Conservation (phyloP, 1,284 basidiomycete genomes). For the Cryptococcus deneoformans region DNA sequence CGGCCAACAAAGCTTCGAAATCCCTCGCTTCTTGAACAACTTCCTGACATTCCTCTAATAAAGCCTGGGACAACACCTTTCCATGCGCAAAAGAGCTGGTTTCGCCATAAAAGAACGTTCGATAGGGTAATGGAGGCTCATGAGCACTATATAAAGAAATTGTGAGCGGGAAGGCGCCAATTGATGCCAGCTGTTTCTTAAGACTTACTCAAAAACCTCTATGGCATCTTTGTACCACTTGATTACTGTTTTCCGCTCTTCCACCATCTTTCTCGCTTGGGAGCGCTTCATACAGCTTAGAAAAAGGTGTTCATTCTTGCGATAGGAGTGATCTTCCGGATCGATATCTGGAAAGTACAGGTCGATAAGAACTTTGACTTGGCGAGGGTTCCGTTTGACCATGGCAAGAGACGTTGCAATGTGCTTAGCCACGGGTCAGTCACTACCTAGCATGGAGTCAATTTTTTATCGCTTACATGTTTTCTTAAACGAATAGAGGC, state of each 20-base stretch:
- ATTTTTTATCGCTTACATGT: conserved; percentile 11
- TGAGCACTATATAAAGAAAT: neutral
- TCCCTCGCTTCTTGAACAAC: neutral
- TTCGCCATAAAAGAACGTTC: neutral
- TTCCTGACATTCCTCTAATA: neutral
- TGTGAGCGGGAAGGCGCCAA: neutral
- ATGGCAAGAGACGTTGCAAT: conserved; percentile 10
- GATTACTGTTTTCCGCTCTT: conserved; percentile 10
- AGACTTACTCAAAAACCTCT: conserved; percentile 4
- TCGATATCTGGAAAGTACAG: conserved; percentile 22
- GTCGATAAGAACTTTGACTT: conserved; percentile 15
- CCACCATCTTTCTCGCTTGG: conserved; percentile 1
- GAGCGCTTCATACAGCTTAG: conserved; percentile 15
- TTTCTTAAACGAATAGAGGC: conserved; percentile 20
- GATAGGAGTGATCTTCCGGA: neutral
- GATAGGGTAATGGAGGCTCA: neutral
- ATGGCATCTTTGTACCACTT: conserved; percentile 12
- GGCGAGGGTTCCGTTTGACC: conserved; percentile 2
- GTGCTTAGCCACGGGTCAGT: conserved; percentile 7
- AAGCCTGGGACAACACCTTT: neutral
- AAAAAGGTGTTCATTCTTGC: conserved; percentile 13
- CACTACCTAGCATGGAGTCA: neutral
- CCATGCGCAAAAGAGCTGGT: neutral
- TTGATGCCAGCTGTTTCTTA: too few species aligned
- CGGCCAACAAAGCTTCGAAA: neutral